Evolutionary conservation across 1,284 basidiomycete genomes (phyloP).

Genomic region (Cryptococcus maquisensis): DNA sequence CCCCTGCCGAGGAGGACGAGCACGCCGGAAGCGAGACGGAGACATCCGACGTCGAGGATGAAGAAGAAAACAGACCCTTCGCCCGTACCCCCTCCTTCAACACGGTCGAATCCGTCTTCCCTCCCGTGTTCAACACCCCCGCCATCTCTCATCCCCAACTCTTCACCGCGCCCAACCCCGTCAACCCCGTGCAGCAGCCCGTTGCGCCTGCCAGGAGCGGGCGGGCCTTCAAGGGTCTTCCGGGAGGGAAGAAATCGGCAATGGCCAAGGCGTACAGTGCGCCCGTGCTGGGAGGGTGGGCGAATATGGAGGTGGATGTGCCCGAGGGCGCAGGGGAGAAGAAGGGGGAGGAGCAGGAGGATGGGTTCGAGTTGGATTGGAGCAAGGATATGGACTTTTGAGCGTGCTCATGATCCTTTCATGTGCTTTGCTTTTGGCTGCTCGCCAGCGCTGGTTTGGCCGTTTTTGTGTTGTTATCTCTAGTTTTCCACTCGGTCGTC

Average conservation of each 20-base stretch:
- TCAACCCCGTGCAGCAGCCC: neutral
- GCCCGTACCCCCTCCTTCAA: neutral
- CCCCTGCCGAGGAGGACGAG: constrained; percentile 12
- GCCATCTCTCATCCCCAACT: constrained; percentile 33
- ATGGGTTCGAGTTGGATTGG: constrained; percentile 32
- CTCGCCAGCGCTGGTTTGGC: neutral
- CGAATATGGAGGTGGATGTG: constrained; percentile 30
- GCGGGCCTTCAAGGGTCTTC: constrained; percentile 20
- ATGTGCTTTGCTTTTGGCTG: neutral
- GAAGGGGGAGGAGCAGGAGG: constrained; percentile 9
- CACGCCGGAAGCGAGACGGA: constrained; percentile 15
- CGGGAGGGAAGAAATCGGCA: constrained; percentile 11
- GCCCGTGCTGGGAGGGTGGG: constrained; percentile 32
- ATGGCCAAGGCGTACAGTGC: constrained; percentile 37
- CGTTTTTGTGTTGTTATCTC: neutral
- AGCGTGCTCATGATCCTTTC: neutral
- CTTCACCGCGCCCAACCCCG: constrained; percentile 9
- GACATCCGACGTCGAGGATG: constrained; percentile 18
- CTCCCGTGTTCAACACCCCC: constrained; percentile 35
- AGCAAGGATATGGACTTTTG: neutral
- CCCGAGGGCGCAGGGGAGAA: constrained; percentile 2
- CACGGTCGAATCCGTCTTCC: constrained; percentile 30
- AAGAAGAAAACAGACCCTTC: neutral
- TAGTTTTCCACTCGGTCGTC: neutral
- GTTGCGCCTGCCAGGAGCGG: constrained; percentile 10